phyloP scores from a whole-genome alignment of 495 filamentous ascomycete species.

The Collariella sp. region DNA sequence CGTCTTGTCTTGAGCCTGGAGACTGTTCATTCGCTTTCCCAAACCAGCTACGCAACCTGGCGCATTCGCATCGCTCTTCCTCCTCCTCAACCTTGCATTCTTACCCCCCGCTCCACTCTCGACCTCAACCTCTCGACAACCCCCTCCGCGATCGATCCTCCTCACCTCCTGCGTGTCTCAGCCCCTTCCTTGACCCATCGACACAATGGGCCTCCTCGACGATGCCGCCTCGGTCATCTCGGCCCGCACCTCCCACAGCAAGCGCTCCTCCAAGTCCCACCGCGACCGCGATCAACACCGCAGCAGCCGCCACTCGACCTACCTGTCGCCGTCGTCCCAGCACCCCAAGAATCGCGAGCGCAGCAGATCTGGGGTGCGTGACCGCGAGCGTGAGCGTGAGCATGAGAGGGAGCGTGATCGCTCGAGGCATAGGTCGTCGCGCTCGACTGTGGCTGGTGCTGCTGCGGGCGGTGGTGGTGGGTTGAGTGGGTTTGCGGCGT shows the following conservation, averaged over 20 bases:
- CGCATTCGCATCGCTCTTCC: too few species aligned
- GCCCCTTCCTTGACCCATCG: too few species aligned
- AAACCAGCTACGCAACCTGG: too few species aligned
- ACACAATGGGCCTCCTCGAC: constrained; percentile 36
- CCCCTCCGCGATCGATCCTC: too few species aligned
- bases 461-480: constrained; percentile 18
- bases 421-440: constrained; percentile 14
- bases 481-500: constrained; percentile 18
- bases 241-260: constrained; percentile 27
- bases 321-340: not conserved
- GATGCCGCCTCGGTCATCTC: constrained; percentile 36
- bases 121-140: too few species aligned
- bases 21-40: too few species aligned
- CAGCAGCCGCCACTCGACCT: constrained; percentile 12
- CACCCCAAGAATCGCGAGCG: constrained; percentile 15
- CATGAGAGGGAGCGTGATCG: constrained; percentile 22
- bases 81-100: too few species aligned
- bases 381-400: constrained; percentile 10
- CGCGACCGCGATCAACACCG: constrained; percentile 8
- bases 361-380: constrained; percentile 24
- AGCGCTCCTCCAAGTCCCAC: constrained; percentile 20
- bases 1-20: too few species aligned
- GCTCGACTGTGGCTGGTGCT: constrained; percentile 18
- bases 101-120: too few species aligned
- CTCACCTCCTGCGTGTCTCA: too few species aligned